A percentile compares a stretch with the other conserved stretches of the same genome.
Evolutionary conservation across 345 rosid genomes (phyloP).

Genomic region (Heritiera littoralis): DNA sequence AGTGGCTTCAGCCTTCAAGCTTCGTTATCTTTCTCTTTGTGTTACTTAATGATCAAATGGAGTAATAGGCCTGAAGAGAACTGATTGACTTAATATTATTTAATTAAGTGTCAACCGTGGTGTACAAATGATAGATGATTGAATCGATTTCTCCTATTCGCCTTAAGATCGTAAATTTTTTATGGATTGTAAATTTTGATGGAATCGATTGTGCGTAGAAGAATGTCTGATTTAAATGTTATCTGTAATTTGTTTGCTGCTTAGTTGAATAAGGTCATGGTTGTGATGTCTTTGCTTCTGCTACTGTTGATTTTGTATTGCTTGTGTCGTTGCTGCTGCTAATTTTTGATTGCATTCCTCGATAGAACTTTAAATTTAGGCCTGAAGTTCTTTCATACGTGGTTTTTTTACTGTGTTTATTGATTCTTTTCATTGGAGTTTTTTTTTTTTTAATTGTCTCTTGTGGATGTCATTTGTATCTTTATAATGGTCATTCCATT

Average conservation of each 20-base stretch:
- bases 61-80: background rate
- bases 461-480: background rate
- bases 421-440: background rate
- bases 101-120: background rate
- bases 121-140: background rate
- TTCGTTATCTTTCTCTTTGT: background rate
- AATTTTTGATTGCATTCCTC: background rate
- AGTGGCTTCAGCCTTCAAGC: constrained; percentile 1
- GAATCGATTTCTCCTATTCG: background rate
- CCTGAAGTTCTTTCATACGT: background rate
- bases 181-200: background rate
- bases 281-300: background rate
- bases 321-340: background rate
- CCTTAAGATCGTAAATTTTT: background rate
- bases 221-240: background rate
- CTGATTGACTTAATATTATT: background rate
- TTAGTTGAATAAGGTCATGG: background rate
- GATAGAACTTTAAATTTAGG: background rate
- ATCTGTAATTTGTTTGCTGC: background rate
- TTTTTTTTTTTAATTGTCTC: background rate
- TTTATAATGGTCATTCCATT: background rate
- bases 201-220: background rate
- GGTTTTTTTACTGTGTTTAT: background rate
- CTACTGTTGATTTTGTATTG: background rate
- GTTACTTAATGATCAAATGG: background rate